Evolutionary conservation across 2,329 filamentous ascomycete species (phyloP), one percentile per base, ranked within the genome.

Genomic region (Bisporella sp.): DNA sequence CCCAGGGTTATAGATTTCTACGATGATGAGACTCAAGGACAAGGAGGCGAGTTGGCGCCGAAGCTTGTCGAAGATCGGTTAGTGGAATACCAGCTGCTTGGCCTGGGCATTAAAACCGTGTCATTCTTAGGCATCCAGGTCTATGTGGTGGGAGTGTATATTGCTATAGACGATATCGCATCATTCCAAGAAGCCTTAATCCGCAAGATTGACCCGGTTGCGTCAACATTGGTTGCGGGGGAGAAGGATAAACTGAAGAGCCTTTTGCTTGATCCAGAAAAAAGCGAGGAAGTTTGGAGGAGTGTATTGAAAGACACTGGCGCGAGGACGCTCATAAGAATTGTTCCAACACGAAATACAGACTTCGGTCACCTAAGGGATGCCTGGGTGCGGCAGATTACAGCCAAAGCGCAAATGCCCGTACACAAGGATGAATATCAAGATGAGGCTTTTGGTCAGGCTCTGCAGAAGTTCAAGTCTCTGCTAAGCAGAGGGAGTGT

Each of bases 361-460:
- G 91, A 97, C 68, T 97, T 96, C 69, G 82, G 85, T 57, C 93
- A 99, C 67, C 69, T 99, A 55, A 81, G 92, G 40, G 93, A 99
- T 64, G 93, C 88, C 1, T 95, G 91, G 73, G 88, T 96, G 52
- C 81, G 90, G 5, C 87, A 88, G 28, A 85, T 99, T 56, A 87
- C 87, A 48, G 84, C 80, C 6, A 81, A 86, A 33, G 84, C 85
- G 2, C 76, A 83, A 55, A 73, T 75, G 28, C 35, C 55, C 12
- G 43, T 42, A n/a, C 28, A 77, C 39, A 72, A 77, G 40, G 69
- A 71, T 33, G 69, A 69, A 1, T 75, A 81, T 65, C 75, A 79
- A 29, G 87, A 92, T 58, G 89, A 93, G 55, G 74, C 72, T 0
- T 97, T 97, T 62, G 87, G 88, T 11, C 67, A 73, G 11, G 79